phyloP scores from a whole-genome alignment of 2,329 filamentous ascomycete genomes.

The Nigrospora oryzae region DNA sequence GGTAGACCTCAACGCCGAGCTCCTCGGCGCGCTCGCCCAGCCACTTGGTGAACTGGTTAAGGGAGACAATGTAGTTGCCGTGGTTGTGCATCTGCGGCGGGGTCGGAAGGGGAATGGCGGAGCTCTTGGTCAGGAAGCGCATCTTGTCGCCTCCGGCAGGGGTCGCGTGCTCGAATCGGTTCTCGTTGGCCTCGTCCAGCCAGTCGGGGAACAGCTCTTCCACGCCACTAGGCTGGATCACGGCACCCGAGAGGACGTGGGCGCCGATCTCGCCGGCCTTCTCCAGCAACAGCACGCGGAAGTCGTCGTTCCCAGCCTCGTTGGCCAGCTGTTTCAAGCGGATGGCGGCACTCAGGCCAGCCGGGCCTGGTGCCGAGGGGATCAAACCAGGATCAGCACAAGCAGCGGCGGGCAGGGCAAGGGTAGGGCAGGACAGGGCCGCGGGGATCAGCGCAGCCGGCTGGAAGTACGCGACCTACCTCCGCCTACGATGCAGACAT shows the following conservation, averaged over 20 bases:
- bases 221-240: constrained; percentile 81
- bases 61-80: constrained; percentile 93
- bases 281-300: constrained; percentile 84
- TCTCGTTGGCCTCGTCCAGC: constrained; percentile 81
- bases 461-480: constrained; percentile 33
- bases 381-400: constrained; percentile 3
- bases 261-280: constrained; percentile 93
- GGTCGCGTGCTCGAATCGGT: constrained; percentile 80
- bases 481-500: constrained; percentile 93
- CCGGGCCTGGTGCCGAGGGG: constrained; percentile 50
- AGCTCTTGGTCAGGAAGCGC: constrained; percentile 83
- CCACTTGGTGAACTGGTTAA: constrained; percentile 96
- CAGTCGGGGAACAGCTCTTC: constrained; percentile 91
- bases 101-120: constrained; percentile 70
- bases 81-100: constrained; percentile 98
- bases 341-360: constrained; percentile 87
- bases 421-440: neutral
- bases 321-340: constrained; percentile 92
- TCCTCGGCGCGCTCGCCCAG: constrained; percentile 94
- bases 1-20: constrained; percentile 89
- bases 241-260: constrained; percentile 92
- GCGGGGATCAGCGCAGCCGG: neutral
- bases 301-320: constrained; percentile 90
- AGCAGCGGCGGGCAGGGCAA: neutral
- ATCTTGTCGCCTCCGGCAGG: constrained; percentile 79